Evolutionary conservation across 768 basidiomycete species (phyloP), one percentile per base, ranked within the genome.

Genomic region (Lactarius hengduanensis): DNA sequence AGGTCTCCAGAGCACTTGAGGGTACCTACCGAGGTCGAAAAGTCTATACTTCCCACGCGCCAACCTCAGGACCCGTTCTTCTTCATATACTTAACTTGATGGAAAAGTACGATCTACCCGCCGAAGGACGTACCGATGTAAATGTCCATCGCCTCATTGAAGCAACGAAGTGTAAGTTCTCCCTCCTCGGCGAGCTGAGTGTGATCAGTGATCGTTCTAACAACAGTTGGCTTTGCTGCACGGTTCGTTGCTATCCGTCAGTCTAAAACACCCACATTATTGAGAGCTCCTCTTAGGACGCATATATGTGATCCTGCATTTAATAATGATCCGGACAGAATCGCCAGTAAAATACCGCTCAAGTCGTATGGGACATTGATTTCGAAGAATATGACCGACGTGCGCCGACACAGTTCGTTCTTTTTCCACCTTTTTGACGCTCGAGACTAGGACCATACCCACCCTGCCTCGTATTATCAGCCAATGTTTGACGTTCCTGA

Each of bases 1-100:
- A 83, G 64, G 85, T 92, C 11, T 78, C 83, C 55, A 88, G 79
- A 56, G 94, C 97, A 7, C 79, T 98, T 47, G 75, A 87, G 72
- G 91, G 93, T 9, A 86, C 83, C 0, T 99, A 92, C 76, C 83
- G 82, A 20, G 87, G 86, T 53, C 85, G 86, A 71, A 92, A 84
- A 68, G 80, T 98, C 45, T 97, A 93, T 76, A 95, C 94, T 0
- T 83, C 90, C 0, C 85, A 87, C 72, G 89, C 93, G 15, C 97
- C 97, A 6, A 88, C 90, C 10, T 90, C 90, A 13, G 96, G 96
- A 6, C 89, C 92, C 8, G 92, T 91, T n/a, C 78, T 98, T 50
- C 78, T 97, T 47, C 90, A 94, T 73, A 90, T 98, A 83, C 79
- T 98, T n/a, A 97, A 98, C 73, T 75, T 95, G 22, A 78, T 96